Conservation (phyloP, 768 basidiomycete species). For the Boletus subparvulus region DNA sequence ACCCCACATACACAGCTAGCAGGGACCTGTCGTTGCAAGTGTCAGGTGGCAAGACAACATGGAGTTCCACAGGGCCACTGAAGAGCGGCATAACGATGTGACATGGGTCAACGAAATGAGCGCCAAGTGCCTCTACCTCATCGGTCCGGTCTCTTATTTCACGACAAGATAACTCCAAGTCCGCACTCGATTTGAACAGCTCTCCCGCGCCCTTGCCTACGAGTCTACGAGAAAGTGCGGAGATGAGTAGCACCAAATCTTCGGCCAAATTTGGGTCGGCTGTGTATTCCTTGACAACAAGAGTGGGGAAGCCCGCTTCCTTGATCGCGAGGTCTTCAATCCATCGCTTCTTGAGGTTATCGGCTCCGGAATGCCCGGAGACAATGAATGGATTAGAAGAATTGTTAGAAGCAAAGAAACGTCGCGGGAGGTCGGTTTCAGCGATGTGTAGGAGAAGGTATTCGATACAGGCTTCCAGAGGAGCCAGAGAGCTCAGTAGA, state of each 20-base stretch:
- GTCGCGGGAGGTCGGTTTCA: slow-evolving; percentile 82
- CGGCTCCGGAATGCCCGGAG: slow-evolving; percentile 58
- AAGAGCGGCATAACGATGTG: slow-evolving; percentile 64
- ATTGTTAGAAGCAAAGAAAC: slow-evolving; percentile 63
- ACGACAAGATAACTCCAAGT: slow-evolving; percentile 11
- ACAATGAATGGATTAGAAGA: slow-evolving; percentile 71
- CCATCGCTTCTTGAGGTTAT: slow-evolving; percentile 74
- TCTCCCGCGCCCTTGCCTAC: slow-evolving; percentile 42
- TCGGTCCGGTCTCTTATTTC: slow-evolving; percentile 28
- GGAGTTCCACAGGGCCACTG: slow-evolving; percentile 62
- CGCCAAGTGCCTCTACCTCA: slow-evolving; percentile 58
- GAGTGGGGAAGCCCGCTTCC: slow-evolving; percentile 79
- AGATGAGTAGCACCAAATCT: slow-evolving; percentile 56
- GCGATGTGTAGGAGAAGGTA: slow-evolving; percentile 81
- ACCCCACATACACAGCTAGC: slow-evolving; percentile 75
- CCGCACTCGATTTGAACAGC: slow-evolving; percentile 36
- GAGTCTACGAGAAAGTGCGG: slow-evolving; percentile 53
- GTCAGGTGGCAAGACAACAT: slow-evolving; percentile 54
- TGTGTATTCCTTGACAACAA: slow-evolving; percentile 60
- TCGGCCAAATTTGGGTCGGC: slow-evolving; percentile 37
- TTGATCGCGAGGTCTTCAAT: slow-evolving; percentile 76
- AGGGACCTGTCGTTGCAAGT: slow-evolving; percentile 44
- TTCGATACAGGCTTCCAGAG: slow-evolving; percentile 78
- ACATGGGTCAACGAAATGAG: slow-evolving; percentile 42
- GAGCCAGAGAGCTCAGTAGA: slow-evolving; percentile 56